Evolutionary conservation across 345 rosid genomes (phyloP), one percentile per base, ranked within the genome.

Genomic region (Luvunga scandens): DNA sequence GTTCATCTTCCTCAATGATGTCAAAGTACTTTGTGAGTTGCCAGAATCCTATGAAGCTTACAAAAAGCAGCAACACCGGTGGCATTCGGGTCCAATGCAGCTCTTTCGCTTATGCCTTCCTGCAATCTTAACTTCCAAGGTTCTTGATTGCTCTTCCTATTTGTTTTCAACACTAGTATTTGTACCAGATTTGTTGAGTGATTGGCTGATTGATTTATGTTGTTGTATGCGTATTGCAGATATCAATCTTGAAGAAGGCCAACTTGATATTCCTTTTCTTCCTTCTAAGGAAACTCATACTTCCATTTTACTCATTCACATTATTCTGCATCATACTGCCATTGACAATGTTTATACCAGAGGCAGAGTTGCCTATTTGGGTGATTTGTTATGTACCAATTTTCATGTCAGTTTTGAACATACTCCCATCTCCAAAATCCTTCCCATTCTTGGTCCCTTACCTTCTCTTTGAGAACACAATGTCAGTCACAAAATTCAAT

Each of bases 1-100:
- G 75, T 92, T 94, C 62, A 83, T 94, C 67, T 92, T 83, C 74
- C 91, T 94, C 9, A 91, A 94, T 56, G 98, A 94, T 57, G 96
- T 92, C 8, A 87, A 83, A 82, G 97, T 89, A 36, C 88, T 91
- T 10, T 92, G 97, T 36, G 97, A 94, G 75, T 76, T 94, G 77
- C 97, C 97, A 1, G 97, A 92, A 77, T 94, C 91, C 65, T 92
- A 92, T 72, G 97, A 94, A 87, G 94, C 96, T 78, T 92, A 92
- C 76, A 94, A 91, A 87, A 93, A 91, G 73, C 97, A 91, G 24
- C 98, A 93, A 72, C 98, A 94, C 73, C 88, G 97, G 4, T 94
- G 98, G 98, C 98, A 94, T 77, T 94, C 98, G 0, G 98, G 98
- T 79, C 98, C 98, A 0, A 94, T 94, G 98, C 98, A 94, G 77